These are phyloP conservation scores for Striga hermonthica DNA, from an alignment of 305 asterid genomes.

Conservation along the genomic window DNA sequence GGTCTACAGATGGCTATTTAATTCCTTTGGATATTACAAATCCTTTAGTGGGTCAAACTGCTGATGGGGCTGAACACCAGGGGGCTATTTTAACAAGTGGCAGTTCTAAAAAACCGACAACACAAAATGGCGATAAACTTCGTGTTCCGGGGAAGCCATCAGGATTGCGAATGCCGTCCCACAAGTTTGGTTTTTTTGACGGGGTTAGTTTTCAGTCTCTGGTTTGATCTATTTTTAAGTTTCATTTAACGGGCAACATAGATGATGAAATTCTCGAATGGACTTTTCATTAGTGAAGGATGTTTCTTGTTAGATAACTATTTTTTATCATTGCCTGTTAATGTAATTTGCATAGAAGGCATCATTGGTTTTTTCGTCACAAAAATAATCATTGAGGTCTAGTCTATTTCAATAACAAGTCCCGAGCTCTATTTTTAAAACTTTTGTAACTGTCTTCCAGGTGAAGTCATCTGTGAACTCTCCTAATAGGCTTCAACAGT, in stretches of 20 bases:
- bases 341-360: conserved; percentile 3
- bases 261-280: no score
- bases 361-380: background rate
- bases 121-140: conserved; percentile 39
- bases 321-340: conserved; percentile 20
- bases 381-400: background rate
- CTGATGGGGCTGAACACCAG: conserved; percentile 36
- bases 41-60: conserved; percentile 38
- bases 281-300: background rate
- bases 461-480: conserved; percentile 57
- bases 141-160: conserved; percentile 65
- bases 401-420: conserved; percentile 11
- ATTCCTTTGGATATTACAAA: conserved; percentile 36
- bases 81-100: conserved; percentile 35
- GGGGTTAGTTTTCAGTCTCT: conserved; percentile 62
- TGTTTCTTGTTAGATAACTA: background rate
- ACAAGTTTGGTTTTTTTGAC: conserved; percentile 90
- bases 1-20: conserved; percentile 45
- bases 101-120: conserved; percentile 39
- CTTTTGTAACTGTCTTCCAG: conserved; percentile 40
- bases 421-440: conserved; percentile 21
- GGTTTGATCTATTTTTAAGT: conserved; percentile 1
- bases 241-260: no score
- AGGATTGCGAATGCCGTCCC: conserved; percentile 91
- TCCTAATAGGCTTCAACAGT: conserved; percentile 50